A percentile compares a stretch with the other conserved stretches of the same genome.
phyloP scores from a whole-genome alignment of 2,329 filamentous ascomycete genomes.

The Aureobasidium namibiae region DNA sequence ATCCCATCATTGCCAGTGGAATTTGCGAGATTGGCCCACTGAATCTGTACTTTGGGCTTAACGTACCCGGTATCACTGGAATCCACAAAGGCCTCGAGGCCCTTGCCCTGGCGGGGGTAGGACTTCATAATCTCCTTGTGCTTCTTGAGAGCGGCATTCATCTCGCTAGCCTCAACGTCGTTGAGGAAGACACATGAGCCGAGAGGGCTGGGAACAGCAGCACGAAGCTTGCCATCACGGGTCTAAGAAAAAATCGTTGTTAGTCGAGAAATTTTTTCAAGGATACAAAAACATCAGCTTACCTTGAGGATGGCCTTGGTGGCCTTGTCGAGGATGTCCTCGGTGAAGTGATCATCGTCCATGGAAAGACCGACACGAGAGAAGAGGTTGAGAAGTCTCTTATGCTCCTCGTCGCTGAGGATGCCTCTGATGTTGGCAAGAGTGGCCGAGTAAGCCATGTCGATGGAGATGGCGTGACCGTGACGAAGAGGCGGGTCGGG shows the following conservation, averaged over 20 bases:
- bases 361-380: constrained; percentile 63
- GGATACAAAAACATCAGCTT: background rate
- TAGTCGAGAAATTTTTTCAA: background rate
- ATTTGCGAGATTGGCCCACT: too few species aligned
- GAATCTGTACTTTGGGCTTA: too few species aligned
- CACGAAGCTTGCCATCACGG: constrained; percentile 58
- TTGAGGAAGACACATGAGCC: constrained; percentile 62
- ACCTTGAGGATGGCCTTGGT: constrained; percentile 59
- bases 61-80: constrained; percentile 60
- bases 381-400: constrained; percentile 57
- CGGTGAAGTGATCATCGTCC: constrained; percentile 61
- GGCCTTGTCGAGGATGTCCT: constrained; percentile 55
- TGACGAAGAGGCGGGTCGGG: constrained; percentile 62
- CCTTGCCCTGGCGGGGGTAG: constrained; percentile 56
- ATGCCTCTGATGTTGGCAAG: constrained; percentile 56
- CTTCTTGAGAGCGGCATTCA: constrained; percentile 50
- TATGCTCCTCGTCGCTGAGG: constrained; percentile 52
- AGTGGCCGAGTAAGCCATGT: constrained; percentile 68
- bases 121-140: constrained; percentile 58
- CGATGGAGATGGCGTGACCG: constrained; percentile 66
- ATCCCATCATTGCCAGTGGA: too few species aligned
- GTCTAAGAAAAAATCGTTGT: constrained; percentile 34
- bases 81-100: constrained; percentile 63
- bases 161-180: constrained; percentile 54
- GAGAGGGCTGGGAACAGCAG: constrained; percentile 60